Base-by-base conservation (phyloP, 768 basidiomycete genomes). In the Daedalea quercina region DNA sequence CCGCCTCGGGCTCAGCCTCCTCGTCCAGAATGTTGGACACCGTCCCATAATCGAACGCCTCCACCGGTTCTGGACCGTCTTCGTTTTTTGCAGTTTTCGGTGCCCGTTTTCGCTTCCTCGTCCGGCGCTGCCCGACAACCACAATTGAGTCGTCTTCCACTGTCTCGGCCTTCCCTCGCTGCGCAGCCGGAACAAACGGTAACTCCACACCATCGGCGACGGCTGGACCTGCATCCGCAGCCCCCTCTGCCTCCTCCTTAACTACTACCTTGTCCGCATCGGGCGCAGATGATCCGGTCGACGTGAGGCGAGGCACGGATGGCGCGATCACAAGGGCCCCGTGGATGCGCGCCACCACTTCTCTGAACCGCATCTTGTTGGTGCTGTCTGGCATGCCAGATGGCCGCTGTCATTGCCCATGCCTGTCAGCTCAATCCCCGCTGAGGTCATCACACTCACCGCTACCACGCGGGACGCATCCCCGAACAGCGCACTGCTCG, bases 101-200 rank as follows among this genome's bases (percentile, higher is more conserved):
- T 11, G 60, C 65, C 55, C 84, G 74, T 65, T 87, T 88, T 37
- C 80, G 75, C 63, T 87, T 87, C 71, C 82, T 82, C 63, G 77
- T 73, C 49, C 76, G 72, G 19, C 72, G 63, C 62, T 85, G 82
- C 7, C 87, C 87, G 17, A 90, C 86, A 13, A 86, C 76, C 6
- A 90, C 79, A 49, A 92, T 83, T 1, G 79, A 72, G 61, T 88
- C 89, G 43, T 84, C 80, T 28, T 70, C 69, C 19, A 64, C 65
- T 24, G 62, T 64, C 31, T 62, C 37, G 35, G 62, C 66, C 19
- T 62, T 51, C 47, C 62, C 63, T 20, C 91, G 80, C 60, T 82
- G 76, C 0, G 79, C 67, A 1, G 81, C 76, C 44, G 90, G 90
- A 9, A 94, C 75, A 57, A 84, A 94, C 1, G 91, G 82, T 7